phyloP scores from a whole-genome alignment of 306 rosid species.

The Quercus bicolor region DNA sequence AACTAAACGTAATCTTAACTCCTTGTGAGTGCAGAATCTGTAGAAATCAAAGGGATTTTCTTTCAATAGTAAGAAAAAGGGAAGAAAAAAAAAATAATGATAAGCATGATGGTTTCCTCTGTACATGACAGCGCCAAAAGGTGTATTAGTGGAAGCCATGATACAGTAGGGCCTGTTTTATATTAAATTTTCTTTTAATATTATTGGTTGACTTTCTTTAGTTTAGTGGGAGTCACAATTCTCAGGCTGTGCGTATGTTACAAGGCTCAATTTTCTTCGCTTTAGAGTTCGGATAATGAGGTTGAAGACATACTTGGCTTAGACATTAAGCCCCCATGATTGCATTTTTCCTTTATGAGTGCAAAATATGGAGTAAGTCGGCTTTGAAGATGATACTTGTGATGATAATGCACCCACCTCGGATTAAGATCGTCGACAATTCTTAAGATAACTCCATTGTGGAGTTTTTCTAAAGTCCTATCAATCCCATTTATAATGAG shows the following conservation, averaged over 20 bases:
- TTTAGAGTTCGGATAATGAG: background rate
- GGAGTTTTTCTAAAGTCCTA: no score
- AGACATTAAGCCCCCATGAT: conserved; percentile 64
- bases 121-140: background rate
- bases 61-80: no score
- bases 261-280: conserved; percentile 31
- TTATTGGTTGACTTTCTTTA: conserved; percentile 2
- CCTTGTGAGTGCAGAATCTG: no score
- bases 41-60: no score
- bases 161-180: background rate
- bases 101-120: background rate
- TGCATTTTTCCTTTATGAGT: conserved; percentile 19
- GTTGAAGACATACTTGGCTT: conserved; percentile 56
- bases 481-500: no score
- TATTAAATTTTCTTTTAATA: background rate
- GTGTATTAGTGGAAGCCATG: background rate
- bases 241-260: conserved; percentile 37
- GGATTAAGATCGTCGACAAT: background rate
- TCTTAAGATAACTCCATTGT: no score
- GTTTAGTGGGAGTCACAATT: conserved; percentile 26
- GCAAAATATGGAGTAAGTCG: background rate
- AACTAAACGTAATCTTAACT: no score
- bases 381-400: background rate
- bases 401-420: background rate
- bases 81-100: background rate